These are phyloP conservation scores for Schrenkiella parvula DNA, from an alignment of 345 rosid species.

Conservation along the genomic window DNA sequence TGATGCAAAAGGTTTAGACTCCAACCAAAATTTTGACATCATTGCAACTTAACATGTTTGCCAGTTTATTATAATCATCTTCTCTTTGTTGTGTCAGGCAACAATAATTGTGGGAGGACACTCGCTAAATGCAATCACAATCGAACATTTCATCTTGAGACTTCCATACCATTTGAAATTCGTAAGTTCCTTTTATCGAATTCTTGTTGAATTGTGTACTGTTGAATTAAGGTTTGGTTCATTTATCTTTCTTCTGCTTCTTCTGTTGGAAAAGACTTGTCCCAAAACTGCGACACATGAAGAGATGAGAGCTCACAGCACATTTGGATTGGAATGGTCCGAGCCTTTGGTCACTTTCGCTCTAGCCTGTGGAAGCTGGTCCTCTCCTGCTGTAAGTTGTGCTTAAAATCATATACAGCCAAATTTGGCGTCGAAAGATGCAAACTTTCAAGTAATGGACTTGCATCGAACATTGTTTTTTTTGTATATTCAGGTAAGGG, in stretches of 20 bases:
- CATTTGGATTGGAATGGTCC: slow-evolving; percentile 79
- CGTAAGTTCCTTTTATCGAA: slow-evolving; percentile 38
- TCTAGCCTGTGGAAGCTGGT: slow-evolving; percentile 91
- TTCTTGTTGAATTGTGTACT: neutral
- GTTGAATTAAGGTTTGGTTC: neutral
- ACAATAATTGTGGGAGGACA: slow-evolving; percentile 70
- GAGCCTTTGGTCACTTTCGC: slow-evolving; percentile 88
- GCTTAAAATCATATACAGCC: neutral
- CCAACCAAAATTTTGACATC: neutral
- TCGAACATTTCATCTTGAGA: slow-evolving; percentile 89
- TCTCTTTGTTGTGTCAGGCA: slow-evolving; percentile 53
- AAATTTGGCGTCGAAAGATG: neutral
- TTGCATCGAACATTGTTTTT: neutral
- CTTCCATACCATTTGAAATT: slow-evolving; percentile 89
- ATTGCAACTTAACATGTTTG: neutral
- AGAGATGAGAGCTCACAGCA: slow-evolving; percentile 58
- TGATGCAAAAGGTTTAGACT: slow-evolving; percentile 75
- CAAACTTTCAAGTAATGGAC: neutral
- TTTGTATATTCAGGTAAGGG: slow-evolving; percentile 49
- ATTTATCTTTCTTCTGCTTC: neutral
- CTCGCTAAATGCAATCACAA: slow-evolving; percentile 70
- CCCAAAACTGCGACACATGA: slow-evolving; percentile 65
- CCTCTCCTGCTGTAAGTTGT: slow-evolving; percentile 86
- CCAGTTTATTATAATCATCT: neutral
- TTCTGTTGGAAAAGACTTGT: slow-evolving; percentile 46